Conservation (phyloP, 2,329 filamentous ascomycete species). For the Aquanectria penicillioides region DNA sequence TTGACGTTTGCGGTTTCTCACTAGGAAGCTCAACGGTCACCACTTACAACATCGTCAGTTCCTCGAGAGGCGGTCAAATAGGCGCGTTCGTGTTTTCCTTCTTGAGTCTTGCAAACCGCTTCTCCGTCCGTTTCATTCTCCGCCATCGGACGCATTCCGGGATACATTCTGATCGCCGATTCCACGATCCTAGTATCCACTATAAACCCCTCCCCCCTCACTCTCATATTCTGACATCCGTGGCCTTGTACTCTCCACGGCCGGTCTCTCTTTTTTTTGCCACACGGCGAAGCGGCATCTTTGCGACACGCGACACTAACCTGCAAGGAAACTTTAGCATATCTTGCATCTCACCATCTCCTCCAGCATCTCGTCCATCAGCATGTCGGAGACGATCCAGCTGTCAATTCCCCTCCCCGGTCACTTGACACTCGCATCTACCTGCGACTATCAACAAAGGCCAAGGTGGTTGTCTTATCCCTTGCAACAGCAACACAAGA, state of each 20-base stretch:
- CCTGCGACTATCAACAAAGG: conserved; percentile 66
- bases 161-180: neutral
- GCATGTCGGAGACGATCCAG: conserved; percentile 47
- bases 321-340: neutral
- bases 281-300: no score
- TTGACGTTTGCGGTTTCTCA: conserved; percentile 5
- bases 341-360: no score
- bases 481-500: conserved; percentile 67
- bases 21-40: conserved; percentile 4
- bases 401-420: conserved; percentile 68
- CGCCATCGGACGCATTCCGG: neutral
- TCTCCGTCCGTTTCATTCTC: neutral
- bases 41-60: no score
- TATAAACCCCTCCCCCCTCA: conserved; percentile 8
- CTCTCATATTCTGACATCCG: neutral
- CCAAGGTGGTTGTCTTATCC: conserved; percentile 68
- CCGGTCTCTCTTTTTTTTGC: neutral
- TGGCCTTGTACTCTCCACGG: neutral
- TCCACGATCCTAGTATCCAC: neutral
- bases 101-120: neutral
- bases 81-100: neutral
- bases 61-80: neutral
- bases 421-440: conserved; percentile 70
- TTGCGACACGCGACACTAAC: no score
- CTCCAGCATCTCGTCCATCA: conserved; percentile 14